Evolutionary conservation across 2,329 filamentous ascomycete genomes (phyloP).

Genomic region (Nothomitra cinnamomea): DNA sequence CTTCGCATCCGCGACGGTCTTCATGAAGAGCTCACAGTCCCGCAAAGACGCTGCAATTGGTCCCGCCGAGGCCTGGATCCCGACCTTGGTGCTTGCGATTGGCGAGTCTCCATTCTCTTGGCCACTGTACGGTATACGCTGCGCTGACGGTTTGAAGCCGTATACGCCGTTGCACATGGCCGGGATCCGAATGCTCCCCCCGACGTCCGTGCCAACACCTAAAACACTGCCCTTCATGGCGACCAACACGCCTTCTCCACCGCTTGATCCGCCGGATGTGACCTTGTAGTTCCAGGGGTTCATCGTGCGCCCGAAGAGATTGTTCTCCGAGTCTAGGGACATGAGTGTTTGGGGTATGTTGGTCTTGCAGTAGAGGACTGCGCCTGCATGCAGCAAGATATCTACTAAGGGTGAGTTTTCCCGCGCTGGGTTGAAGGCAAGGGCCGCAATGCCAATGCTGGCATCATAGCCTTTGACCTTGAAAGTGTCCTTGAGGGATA

Average conservation of each 20-base stretch:
- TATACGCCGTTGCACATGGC: slow-evolving; percentile 35
- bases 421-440: slow-evolving; percentile 23
- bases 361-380: slow-evolving; percentile 53
- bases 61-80: not conserved
- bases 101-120: not conserved
- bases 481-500: slow-evolving; percentile 47
- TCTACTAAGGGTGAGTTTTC: slow-evolving; percentile 40
- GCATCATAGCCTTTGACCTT: slow-evolving; percentile 42
- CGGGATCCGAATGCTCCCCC: slow-evolving; percentile 27
- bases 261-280: slow-evolving; percentile 46
- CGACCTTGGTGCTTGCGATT: not conserved
- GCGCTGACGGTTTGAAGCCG: slow-evolving; percentile 27
- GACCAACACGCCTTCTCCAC: slow-evolving; percentile 45
- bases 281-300: slow-evolving; percentile 45
- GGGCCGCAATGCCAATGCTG: slow-evolving; percentile 45
- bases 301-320: slow-evolving; percentile 42
- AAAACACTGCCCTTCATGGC: slow-evolving; percentile 40
- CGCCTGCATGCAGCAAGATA: slow-evolving; percentile 40
- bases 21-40: slow-evolving; percentile 15
- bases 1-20: slow-evolving; percentile 18
- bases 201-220: slow-evolving; percentile 47
- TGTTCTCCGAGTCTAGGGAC: slow-evolving; percentile 38
- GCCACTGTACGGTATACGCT: slow-evolving; percentile 19
- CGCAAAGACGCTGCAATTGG: not conserved
- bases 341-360: slow-evolving; percentile 45